A percentile compares a stretch with the other conserved stretches of the same genome.
phyloP scores from a whole-genome alignment of 2,329 filamentous ascomycete species.

The Colletotrichum sp. region DNA sequence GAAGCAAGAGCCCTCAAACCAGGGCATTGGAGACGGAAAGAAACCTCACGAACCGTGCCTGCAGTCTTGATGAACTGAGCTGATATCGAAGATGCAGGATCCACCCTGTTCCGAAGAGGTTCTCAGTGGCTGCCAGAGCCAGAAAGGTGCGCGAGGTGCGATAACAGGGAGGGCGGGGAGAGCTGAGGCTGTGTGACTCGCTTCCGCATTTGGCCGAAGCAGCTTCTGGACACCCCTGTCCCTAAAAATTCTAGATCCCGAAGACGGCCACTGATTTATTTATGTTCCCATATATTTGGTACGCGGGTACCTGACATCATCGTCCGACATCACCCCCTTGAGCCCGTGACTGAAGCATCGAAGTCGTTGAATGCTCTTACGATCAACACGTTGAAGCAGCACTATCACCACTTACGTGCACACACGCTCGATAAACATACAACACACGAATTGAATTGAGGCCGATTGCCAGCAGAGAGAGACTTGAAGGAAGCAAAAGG shows the following conservation, averaged over 20 bases:
- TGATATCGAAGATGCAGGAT: not conserved
- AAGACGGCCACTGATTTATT: not conserved
- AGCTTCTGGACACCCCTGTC: not conserved
- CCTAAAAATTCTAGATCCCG: conserved; percentile 12
- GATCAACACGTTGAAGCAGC: not conserved
- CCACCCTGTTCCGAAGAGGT: not conserved
- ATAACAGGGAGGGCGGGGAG: not conserved
- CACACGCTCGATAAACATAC: not conserved
- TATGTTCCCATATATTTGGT: conserved; percentile 8
- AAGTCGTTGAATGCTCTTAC: not conserved
- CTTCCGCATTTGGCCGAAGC: conserved; percentile 23
- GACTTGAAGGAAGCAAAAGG: not conserved
- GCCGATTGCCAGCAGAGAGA: not conserved
- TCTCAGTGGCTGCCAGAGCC: not conserved
- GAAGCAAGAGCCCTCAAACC: not conserved
- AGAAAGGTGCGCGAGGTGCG: not conserved
- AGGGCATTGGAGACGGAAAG: not conserved
- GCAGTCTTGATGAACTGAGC: not conserved
- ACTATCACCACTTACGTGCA: not conserved
- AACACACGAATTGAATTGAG: not conserved
- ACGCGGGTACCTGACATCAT: conserved; percentile 12
- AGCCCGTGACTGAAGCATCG: not conserved
- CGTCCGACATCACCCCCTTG: not conserved
- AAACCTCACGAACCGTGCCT: not conserved
- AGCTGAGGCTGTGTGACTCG: conserved; percentile 3